A percentile compares a stretch with the other conserved stretches of the same genome.
phyloP scores from a whole-genome alignment of 2,329 filamentous ascomycete genomes.

The Pezicula rhizophila region DNA sequence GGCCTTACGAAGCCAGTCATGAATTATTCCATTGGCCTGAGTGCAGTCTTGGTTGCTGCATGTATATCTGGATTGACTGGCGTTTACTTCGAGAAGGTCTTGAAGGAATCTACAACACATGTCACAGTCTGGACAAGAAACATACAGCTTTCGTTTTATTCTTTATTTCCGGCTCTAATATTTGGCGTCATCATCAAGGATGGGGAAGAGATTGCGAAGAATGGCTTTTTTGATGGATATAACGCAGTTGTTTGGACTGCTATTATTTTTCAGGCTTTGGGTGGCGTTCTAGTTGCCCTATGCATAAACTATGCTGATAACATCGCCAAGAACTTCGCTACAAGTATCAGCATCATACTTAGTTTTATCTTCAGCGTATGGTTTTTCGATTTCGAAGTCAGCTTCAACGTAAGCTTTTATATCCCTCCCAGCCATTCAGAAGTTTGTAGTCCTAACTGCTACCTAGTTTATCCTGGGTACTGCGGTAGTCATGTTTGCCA shows the following conservation, averaged over 20 bases:
- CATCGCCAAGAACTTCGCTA: constrained; percentile 90
- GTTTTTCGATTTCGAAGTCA: constrained; percentile 77
- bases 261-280: constrained; percentile 74
- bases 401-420: constrained; percentile 55
- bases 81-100: constrained; percentile 83
- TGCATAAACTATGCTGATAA: constrained; percentile 82
- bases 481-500: constrained; percentile 69
- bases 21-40: constrained; percentile 73
- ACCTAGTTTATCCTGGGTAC: constrained; percentile 76
- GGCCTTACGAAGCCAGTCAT: constrained; percentile 46
- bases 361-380: constrained; percentile 80
- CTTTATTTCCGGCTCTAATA: constrained; percentile 80
- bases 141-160: constrained; percentile 91
- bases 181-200: constrained; percentile 84
- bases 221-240: constrained; percentile 93
- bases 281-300: constrained; percentile 77
- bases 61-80: constrained; percentile 78
- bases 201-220: constrained; percentile 72
- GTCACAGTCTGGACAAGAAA: constrained; percentile 91
- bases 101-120: constrained; percentile 73
- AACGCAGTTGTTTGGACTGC: constrained; percentile 87
- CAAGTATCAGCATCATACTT: constrained; percentile 83
- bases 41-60: constrained; percentile 73
- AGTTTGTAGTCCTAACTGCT: not conserved
- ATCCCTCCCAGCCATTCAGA: not conserved